Conservation (phyloP, 768 basidiomycete species). For the Suillus bovinus region DNA sequence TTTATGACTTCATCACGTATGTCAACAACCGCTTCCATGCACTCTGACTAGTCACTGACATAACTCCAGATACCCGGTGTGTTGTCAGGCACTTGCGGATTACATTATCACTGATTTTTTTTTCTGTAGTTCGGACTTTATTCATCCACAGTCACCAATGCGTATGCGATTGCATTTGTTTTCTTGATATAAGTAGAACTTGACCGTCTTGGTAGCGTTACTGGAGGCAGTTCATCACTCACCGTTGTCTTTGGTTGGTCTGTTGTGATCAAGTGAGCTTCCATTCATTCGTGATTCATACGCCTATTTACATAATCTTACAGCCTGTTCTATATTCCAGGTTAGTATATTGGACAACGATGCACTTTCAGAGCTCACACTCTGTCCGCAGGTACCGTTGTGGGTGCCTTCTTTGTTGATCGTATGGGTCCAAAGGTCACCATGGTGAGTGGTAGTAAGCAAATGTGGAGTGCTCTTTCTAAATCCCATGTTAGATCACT, state of each 20-base stretch:
- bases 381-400: constrained; percentile 48
- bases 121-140: constrained; percentile 74
- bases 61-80: constrained; percentile 58
- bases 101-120: constrained; percentile 7
- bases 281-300: constrained; percentile 29
- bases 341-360: constrained; percentile 21
- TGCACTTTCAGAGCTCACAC: constrained; percentile 14
- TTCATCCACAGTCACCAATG: constrained; percentile 71
- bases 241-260: constrained; percentile 79
- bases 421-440: constrained; percentile 73
- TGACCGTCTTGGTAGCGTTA: constrained; percentile 45
- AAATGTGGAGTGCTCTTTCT: not conserved
- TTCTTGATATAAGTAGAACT: not conserved
- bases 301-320: constrained; percentile 27
- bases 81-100: constrained; percentile 23
- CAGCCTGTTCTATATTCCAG: constrained; percentile 69
- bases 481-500: constrained; percentile 45
- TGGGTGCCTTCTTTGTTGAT: constrained; percentile 77
- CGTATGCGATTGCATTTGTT: constrained; percentile 38
- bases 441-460: constrained; percentile 47
- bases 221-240: constrained; percentile 51
- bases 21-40: constrained; percentile 21
- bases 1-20: constrained; percentile 80
- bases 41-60: not conserved
- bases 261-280: constrained; percentile 74